Base-by-base conservation (phyloP, 2,329 filamentous ascomycete genomes). In the Colletotrichum somersetense region DNA sequence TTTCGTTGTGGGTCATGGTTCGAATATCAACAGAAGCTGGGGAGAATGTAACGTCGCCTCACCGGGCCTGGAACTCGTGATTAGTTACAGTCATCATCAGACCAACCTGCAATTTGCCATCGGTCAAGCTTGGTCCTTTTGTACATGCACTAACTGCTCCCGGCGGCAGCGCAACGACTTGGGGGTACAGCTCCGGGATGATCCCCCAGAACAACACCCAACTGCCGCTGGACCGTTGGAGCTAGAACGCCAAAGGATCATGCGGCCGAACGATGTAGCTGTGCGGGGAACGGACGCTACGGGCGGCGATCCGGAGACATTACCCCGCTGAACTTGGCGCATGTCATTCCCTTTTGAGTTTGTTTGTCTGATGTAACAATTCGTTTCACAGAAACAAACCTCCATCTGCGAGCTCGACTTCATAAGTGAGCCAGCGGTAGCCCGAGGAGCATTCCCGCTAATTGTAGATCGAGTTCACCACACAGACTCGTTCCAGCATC, bases 261-360 rank as follows among this genome's bases (percentile, higher is more conserved):
- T 71, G 64, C 53, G 58, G 65, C 14, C 62, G 38, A 50, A 48
- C 23, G 65, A 68, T 46, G 69, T 55, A 48, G 57, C 58, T 23
- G 52, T 72, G 69, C 65, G 69, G 69, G 65, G 65, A 64, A 68
- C 66, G 44, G 58, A 38, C 69, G 53, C 44, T 72, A 63, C 23
- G 38, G 26, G 44, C 35, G 66, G 3, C n/a, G 30, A 42, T 23
- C 53, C 46, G 44, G 16, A 38, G 1, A 52, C 26, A 12, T 52
- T 68, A 53, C 65, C 69, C 65, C 65, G 65, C 65, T 59, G 33
- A 7, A 59, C 65, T 72, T 72, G 69, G 69, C 69, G 58, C 23
- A 63, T 68, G 69, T 72, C 58, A 72, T 63, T 69, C 52, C 48
- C 30, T 35, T 20, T 18, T 46, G 38, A 40, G 33, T 12, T 42